phyloP scores from a whole-genome alignment of 73 alveolate genomes.

The Paramecium sexaurelia region DNA sequence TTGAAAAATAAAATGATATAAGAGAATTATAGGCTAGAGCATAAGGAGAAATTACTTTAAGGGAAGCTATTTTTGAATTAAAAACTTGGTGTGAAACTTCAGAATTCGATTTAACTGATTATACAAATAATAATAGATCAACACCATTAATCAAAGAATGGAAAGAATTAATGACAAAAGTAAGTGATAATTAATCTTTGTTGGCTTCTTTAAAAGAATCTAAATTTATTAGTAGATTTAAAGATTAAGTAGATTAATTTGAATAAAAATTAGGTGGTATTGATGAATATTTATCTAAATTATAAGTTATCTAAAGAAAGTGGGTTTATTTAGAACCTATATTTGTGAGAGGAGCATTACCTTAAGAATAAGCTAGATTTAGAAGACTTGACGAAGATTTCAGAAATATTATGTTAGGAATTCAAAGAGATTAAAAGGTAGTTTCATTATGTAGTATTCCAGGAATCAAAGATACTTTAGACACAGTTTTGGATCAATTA shows the following conservation, averaged over 20 bases:
- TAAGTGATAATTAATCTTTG: slow-evolving; percentile 97
- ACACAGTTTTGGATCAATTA: slow-evolving; percentile 93
- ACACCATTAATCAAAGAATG: slow-evolving; percentile 99
- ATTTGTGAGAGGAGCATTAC: slow-evolving; percentile 99
- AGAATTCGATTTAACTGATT: slow-evolving; percentile 85
- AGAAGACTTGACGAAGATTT: slow-evolving; percentile 98
- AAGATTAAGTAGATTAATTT: slow-evolving; percentile 95
- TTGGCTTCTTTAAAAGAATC: slow-evolving; percentile 97
- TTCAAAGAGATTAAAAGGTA: slow-evolving; percentile 92
- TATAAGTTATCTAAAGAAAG: slow-evolving; percentile 91
- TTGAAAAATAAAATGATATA: slow-evolving; percentile 88
- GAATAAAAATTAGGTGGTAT: slow-evolving; percentile 94
- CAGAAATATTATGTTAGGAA: slow-evolving; percentile 92
- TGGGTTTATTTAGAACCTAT: slow-evolving; percentile 99
- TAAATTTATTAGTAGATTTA: slow-evolving; percentile 90
- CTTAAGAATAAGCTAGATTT: slow-evolving; percentile 98
- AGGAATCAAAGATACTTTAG: slow-evolving; percentile 97
- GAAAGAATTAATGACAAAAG: slow-evolving; percentile 99
- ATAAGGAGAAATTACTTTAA: slow-evolving; percentile 98
- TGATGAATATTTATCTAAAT: slow-evolving; percentile 92
- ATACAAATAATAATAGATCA: slow-evolving; percentile 86
- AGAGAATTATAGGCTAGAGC: slow-evolving; percentile 99
- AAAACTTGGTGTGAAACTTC: slow-evolving; percentile 82
- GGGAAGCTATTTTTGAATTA: slow-evolving; percentile 97
- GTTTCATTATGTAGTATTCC: slow-evolving; percentile 89